Evolutionary conservation across 129 eudicot species (phyloP).

Genomic region (Ambrosia trifida): DNA sequence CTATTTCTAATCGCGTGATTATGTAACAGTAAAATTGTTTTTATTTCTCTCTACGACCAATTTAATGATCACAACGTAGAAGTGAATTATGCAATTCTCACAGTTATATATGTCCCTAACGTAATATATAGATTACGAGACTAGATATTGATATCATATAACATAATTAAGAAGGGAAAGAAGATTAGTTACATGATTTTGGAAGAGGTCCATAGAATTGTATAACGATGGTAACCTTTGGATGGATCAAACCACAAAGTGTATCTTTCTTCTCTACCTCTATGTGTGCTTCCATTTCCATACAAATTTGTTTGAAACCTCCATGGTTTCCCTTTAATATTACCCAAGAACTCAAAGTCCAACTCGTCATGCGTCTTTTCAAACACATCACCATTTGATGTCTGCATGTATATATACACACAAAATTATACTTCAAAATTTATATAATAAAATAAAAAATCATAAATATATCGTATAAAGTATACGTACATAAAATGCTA

Average conservation of each 20-base stretch:
- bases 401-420: conserved; percentile 34
- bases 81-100: no score
- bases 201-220: conserved; percentile 77
- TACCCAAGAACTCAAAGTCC: conserved; percentile 90
- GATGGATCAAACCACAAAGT: conserved; percentile 87
- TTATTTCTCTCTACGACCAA: no score
- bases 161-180: no score
- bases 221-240: conserved; percentile 73
- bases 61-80: no score
- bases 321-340: conserved; percentile 80
- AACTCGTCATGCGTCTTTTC: conserved; percentile 78
- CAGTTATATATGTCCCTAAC: no score
- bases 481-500: conserved; percentile 76
- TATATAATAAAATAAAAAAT: no score
- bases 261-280: conserved; percentile 97
- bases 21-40: no score
- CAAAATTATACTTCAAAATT: no score
- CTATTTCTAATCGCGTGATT: no score
- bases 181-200: conserved; percentile 53
- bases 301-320: conserved; percentile 89
- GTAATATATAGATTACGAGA: no score
- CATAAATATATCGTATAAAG: no score
- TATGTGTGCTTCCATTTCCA: conserved; percentile 90
- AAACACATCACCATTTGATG: conserved; percentile 80
- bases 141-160: no score